Base-by-base conservation (phyloP, 495 filamentous ascomycete genomes). In the Neurospora sp. region DNA sequence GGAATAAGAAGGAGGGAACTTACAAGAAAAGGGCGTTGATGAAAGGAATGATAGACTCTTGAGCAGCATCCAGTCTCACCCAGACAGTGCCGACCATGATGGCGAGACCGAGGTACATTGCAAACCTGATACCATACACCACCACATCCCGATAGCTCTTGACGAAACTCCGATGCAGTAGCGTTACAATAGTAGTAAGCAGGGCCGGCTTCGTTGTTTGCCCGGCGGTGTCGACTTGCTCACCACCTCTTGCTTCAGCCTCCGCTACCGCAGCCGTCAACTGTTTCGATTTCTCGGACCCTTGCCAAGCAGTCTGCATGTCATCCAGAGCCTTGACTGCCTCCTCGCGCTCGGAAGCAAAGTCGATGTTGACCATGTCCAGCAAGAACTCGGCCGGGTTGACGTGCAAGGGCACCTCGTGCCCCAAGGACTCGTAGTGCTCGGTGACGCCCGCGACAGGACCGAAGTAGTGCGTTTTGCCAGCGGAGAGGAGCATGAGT, bases 31-130 rank as follows among this genome's bases (percentile, higher is more conserved):
- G 93, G 44, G 90, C 91, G 75, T 95, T 96, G 77, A 88, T 92
- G 77, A 92, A 90, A 5, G 93, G 89, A 72, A 92, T 89, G 74
- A 96, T 94, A 71, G 88, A 87, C 9, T 83, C 82, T 76, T 96
- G 92, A 4, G 84, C 77, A 1, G 88, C 83, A 14, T 84, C 79
- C 1, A 96, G 83, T 8, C 92, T 87, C 27, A 95, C 83, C 91
- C 91, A 96, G 31, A 95, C 91, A 2, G 93, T 95, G 4, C 93
- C 93, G 90, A 94, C 93, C 91, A 96, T 91, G 74, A 96, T 89
- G 0, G 93, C 92, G 39, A 94, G 85, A 10, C 86, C 77, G 76
- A 16, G n/a, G 78, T 96, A 95, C 93, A 96, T 96, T 11, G 88
- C 90, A 35, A 94, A 85, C 1, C 93, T 85, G 73, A 96, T 93